phyloP scores from a whole-genome alignment of 176 grass and related monocot species.

The Thinopyrum elongatum region DNA sequence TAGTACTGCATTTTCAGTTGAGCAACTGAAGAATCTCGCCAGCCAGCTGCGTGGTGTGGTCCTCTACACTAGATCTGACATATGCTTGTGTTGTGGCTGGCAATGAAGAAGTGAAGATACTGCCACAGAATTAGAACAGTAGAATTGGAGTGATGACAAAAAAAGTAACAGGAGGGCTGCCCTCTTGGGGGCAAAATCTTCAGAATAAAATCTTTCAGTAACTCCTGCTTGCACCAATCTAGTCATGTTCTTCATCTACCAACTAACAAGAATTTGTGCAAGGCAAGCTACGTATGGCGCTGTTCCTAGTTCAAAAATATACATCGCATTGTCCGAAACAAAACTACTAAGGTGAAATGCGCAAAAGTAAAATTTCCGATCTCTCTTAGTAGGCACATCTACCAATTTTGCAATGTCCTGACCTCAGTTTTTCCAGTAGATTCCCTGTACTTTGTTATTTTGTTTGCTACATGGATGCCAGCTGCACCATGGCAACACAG shows the following conservation, averaged over 20 bases:
- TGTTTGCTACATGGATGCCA: conserved; percentile 39
- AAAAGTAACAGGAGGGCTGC: not conserved
- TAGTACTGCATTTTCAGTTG: conserved; percentile 24
- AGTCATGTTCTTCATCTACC: not conserved
- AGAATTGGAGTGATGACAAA: conserved; percentile 11
- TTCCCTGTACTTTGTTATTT: conserved; percentile 37
- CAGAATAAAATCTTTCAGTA: not conserved
- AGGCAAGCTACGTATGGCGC: not conserved
- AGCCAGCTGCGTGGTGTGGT: conserved; percentile 31
- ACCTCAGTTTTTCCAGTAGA: conserved; percentile 19
- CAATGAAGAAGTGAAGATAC: conserved; percentile 7
- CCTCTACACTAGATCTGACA: conserved; percentile 27
- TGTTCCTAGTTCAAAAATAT: too few relatives aligned
- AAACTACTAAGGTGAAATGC: conserved; percentile 5
- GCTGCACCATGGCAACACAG: conserved; percentile 31
- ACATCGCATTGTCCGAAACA: not conserved
- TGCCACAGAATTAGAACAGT: not conserved
- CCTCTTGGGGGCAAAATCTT: not conserved
- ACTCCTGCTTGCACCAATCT: not conserved
- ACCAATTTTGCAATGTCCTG: not conserved
- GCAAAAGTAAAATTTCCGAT: not conserved
- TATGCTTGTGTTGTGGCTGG: conserved; percentile 20
- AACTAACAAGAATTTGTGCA: not conserved
- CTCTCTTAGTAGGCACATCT: not conserved
- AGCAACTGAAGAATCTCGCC: conserved; percentile 51